Evolutionary conservation across 805 yeast species (phyloP), one percentile per base, ranked within the genome.

Genomic region (Wickerhamomyces hampshirensis): DNA sequence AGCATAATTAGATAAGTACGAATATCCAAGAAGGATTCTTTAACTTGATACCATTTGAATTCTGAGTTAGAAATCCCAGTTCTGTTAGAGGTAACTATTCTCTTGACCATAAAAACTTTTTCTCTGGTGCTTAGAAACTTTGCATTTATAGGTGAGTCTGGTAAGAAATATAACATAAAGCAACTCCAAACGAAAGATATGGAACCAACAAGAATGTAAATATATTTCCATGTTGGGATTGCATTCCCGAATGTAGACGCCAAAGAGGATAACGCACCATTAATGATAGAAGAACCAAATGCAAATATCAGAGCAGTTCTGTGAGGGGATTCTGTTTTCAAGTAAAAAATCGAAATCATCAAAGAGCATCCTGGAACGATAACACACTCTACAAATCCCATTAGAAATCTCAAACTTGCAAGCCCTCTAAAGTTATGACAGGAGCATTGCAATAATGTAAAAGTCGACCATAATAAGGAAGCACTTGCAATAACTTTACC

Each of bases 101-200:
- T 43, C 13, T 47, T 46, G 17, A 51, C 38, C 9, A 45, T 51
- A 38, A 38, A 39, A 17, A 42, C 26, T 38, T 50, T 60, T 43
- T 64, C 68, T n/a, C 58, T 53, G 24, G 58, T 63, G 16, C 40
- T 51, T 37, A 63, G 42, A 38, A 62, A 62, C 27, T 52, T 47
- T 14, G 66, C 66, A 16, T 47, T 48, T 6, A 53, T 50, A 9
- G 64, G 64, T 27, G 50, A 66, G 40, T 62, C 63, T 15, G 71
- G 71, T n/a, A 66, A 39, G 30, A 56, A 43, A 33, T 59, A 46
- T 33, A 55, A 56, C 4, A 62, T 51, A 13, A 55, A 19, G 13
- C 56, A 39, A 2, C 62, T 62, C 34, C 59, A 56, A 5, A 55
- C 58, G 32, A 67, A 44, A 8, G 73, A 65, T 17, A 65, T 43